Evolutionary conservation across 805 yeast species (phyloP), one percentile per base, ranked within the genome.

Genomic region (Pichia sporocuriosa): DNA sequence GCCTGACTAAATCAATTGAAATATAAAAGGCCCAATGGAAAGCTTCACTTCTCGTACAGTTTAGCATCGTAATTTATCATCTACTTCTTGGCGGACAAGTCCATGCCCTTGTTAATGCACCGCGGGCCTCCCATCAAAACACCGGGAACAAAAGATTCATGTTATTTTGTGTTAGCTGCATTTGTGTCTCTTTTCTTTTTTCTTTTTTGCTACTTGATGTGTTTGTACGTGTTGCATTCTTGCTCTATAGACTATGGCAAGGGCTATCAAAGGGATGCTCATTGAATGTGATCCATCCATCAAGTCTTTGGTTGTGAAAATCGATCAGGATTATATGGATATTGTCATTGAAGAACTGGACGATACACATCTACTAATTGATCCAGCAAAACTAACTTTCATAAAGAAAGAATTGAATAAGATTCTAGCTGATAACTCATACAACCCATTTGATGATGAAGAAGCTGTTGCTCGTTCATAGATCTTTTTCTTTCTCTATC

Each of bases 361-460:
- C 57, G 97, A 89, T 35, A 85, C 93, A 1, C 97, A 93, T 61
- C 62, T 90, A 16, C 67, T 93, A 46, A 82, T 90, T 23, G 90
- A 85, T 51, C 82, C 81, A 25, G 73, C 76, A 29, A 84, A 81
- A 62, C 84, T 90, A 2, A 81, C 77, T 20, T 79, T 69, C 55
- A 80, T 90, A 37, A 90, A 88, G 52, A 67, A 63, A 39, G 95
- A 90, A 59, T 70, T 90, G 50, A 86, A 84, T 56, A 65, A 77
- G 46, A 63, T 87, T 46, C 67, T 90, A 20, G 79, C 95, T 2
- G 79, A 84, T 59, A 93, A 90, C 57, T 79, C 90, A 2, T 90
- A 84, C 62, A 81, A 85, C 53, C 93, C 96, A 2, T 60, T 81
- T 47, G 90, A 84, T 21, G 94, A 81, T 13, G 89, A 81, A 41